Percentiles rank a stretch among this genome's conserved stretches.
Conservation (phyloP, 441 rosid species). For the Arabidopsis hybrid region DNA sequence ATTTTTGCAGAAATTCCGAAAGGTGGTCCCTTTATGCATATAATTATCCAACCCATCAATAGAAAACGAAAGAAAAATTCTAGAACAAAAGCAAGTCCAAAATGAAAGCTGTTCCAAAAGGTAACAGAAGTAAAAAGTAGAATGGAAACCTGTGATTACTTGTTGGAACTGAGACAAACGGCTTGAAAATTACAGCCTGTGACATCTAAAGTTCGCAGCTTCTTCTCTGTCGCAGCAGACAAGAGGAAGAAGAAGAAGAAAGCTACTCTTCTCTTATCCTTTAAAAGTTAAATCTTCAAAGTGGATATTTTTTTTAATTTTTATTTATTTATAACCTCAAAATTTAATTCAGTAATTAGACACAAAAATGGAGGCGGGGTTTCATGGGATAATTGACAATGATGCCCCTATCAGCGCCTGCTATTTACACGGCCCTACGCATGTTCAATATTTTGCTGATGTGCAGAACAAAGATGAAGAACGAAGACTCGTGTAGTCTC, state of each 20-base stretch:
- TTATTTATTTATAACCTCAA: not conserved
- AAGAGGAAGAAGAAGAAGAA: slow-evolving; percentile 33
- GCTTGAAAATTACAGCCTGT: slow-evolving; percentile 48
- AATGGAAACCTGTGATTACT: slow-evolving; percentile 48
- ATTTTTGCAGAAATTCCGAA: not conserved
- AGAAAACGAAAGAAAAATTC: not conserved
- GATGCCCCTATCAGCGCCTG: not conserved
- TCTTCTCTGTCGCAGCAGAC: slow-evolving; percentile 20
- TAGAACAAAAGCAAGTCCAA: slow-evolving; percentile 17
- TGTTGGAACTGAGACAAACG: slow-evolving; percentile 48
- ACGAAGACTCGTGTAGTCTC: not conserved
- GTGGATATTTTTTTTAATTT: slow-evolving; percentile 2
- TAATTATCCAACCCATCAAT: not conserved
- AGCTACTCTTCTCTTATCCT: slow-evolving; percentile 39
- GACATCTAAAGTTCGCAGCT: slow-evolving; percentile 46
- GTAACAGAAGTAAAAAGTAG: not conserved
- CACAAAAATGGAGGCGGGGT: not conserved
- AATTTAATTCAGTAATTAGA: not conserved
- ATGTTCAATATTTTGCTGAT: too few species aligned
- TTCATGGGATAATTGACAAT: not conserved
- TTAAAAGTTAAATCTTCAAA: not conserved
- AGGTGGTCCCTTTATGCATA: not conserved
- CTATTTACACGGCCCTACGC: too few species aligned
- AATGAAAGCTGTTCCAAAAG: slow-evolving; percentile 9
- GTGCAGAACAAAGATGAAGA: too few species aligned